Conservation (phyloP, 2,329 filamentous ascomycete species). For the Fusarium xyrophilum region DNA sequence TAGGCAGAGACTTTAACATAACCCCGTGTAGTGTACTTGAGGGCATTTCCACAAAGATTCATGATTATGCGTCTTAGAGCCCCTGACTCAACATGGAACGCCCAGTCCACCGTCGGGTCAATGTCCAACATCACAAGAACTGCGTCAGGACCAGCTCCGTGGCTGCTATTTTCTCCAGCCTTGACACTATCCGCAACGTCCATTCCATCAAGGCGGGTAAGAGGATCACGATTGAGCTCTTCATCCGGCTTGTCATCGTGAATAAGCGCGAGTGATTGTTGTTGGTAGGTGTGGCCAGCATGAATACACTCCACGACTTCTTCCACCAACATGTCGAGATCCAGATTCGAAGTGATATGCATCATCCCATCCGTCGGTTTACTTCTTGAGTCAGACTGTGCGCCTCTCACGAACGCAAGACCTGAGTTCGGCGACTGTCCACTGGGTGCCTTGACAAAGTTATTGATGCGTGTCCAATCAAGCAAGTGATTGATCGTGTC, state of each 20-base stretch:
- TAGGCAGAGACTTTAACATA: slow-evolving; percentile 43
- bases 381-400: neutral
- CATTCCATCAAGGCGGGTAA: slow-evolving; percentile 18
- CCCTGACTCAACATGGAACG: slow-evolving; percentile 62
- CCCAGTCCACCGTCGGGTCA: slow-evolving; percentile 56
- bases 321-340: slow-evolving; percentile 52
- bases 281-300: slow-evolving; percentile 46
- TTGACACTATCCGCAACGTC: slow-evolving; percentile 12
- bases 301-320: slow-evolving; percentile 57
- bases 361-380: slow-evolving; percentile 26
- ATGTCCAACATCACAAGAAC: slow-evolving; percentile 47
- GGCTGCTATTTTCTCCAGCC: neutral
- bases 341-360: slow-evolving; percentile 18
- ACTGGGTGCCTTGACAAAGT: slow-evolving; percentile 34
- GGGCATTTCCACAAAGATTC: slow-evolving; percentile 68
- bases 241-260: neutral
- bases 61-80: slow-evolving; percentile 61
- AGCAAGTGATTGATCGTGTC: slow-evolving; percentile 63
- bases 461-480: slow-evolving; percentile 63
- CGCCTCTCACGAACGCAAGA: neutral
- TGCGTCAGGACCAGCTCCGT: neutral
- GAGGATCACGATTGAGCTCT: neutral
- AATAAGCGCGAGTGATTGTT: slow-evolving; percentile 25
- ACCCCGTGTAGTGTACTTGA: slow-evolving; percentile 63
- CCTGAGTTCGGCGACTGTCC: neutral